Conservation (phyloP, 306 rosid genomes). For the Potentilla sterilis region DNA sequence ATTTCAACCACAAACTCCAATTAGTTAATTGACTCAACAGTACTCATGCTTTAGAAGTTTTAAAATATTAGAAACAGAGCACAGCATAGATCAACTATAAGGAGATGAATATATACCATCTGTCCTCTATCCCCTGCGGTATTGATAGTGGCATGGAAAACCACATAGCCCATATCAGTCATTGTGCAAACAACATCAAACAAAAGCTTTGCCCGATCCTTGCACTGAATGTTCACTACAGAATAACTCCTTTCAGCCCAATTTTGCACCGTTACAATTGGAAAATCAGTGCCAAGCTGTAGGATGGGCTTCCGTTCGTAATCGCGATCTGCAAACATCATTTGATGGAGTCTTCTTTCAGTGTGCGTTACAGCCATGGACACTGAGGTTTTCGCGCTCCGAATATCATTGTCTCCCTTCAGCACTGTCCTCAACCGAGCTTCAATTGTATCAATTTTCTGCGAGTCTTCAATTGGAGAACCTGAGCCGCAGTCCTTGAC, state of each 20-base stretch:
- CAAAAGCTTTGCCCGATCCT: constrained; percentile 72
- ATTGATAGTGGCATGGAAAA: constrained; percentile 82
- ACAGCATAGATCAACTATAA: background rate
- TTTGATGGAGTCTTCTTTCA: constrained; percentile 91
- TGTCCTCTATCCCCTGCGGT: constrained; percentile 51
- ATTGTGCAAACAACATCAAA: constrained; percentile 83
- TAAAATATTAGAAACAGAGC: background rate
- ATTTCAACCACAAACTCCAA: background rate
- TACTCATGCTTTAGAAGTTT: background rate
- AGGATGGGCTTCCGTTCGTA: constrained; percentile 70
- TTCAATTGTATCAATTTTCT: constrained; percentile 57
- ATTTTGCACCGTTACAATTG: constrained; percentile 68
- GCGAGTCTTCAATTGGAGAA: constrained; percentile 64
- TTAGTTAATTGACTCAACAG: background rate
- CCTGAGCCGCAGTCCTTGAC: constrained; percentile 70
- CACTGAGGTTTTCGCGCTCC: constrained; percentile 73
- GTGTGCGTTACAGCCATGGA: constrained; percentile 63
- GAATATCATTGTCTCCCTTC: constrained; percentile 76
- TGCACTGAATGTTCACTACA: constrained; percentile 80
- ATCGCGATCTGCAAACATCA: constrained; percentile 92
- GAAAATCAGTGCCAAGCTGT: constrained; percentile 37
- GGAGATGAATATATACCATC: constrained; percentile 48
- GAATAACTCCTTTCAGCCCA: constrained; percentile 86
- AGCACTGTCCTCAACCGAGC: constrained; percentile 76
- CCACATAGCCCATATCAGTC: constrained; percentile 92